These are phyloP conservation scores for Agastache rugosa DNA, from an alignment of 257 asterid species.

Conservation along the genomic window DNA sequence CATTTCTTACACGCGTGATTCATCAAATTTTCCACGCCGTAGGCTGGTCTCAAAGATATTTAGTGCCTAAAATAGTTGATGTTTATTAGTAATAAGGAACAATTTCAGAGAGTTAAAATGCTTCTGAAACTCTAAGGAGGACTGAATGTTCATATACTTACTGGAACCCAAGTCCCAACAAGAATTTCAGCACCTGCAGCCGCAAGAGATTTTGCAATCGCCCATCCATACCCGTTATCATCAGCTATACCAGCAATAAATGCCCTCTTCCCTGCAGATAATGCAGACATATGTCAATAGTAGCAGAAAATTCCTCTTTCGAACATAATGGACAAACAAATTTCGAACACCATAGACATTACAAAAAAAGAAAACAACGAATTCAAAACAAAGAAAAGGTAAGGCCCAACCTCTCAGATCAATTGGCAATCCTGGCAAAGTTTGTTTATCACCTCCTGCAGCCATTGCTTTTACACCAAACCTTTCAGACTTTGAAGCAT, in stretches of 20 bases:
- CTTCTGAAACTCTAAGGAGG: conserved; percentile 40
- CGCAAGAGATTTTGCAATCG: conserved; percentile 92
- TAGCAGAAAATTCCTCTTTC: neutral
- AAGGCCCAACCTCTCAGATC: conserved; percentile 76
- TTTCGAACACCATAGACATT: neutral
- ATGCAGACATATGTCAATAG: conserved; percentile 10
- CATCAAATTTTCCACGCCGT: conserved; percentile 93
- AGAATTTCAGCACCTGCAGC: conserved; percentile 99
- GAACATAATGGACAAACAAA: neutral
- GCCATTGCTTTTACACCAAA: conserved; percentile 68
- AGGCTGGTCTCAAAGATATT: conserved; percentile 90
- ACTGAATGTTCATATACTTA: conserved; percentile 47
- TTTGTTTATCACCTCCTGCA: conserved; percentile 54
- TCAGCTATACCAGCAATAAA: conserved; percentile 96
- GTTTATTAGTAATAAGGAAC: conserved; percentile 22
- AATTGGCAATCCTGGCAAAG: conserved; percentile 80
- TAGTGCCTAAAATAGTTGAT: conserved; percentile 60
- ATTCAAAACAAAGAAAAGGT: neutral
- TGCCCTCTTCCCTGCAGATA: conserved; percentile 85
- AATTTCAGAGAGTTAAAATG: conserved; percentile 1
- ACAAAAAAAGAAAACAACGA: neutral
- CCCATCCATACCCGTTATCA: conserved; percentile 99
- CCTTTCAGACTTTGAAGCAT: conserved; percentile 43
- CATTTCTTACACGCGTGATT: conserved; percentile 77
- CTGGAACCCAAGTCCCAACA: conserved; percentile 99